phyloP scores from a whole-genome alignment of 2,329 filamentous ascomycete genomes.

The Fusarium decemcellulare region DNA sequence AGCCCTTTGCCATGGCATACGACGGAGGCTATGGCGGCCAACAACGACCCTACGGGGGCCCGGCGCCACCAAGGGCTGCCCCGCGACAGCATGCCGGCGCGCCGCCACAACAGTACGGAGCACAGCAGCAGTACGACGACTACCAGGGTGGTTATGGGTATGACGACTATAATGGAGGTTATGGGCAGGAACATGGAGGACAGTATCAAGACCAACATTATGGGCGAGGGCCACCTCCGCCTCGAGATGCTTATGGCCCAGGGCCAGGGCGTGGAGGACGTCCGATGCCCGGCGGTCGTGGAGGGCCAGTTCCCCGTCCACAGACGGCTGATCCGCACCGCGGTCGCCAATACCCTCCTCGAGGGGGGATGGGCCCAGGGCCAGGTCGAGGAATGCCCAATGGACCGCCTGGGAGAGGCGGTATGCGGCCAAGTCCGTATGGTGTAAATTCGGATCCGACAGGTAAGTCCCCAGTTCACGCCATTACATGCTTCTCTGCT shows the following conservation, averaged over 20 bases:
- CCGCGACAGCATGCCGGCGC: slow-evolving; percentile 54
- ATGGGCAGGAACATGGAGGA: slow-evolving; percentile 56
- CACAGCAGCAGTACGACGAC: slow-evolving; percentile 60
- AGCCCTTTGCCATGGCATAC: slow-evolving; percentile 62
- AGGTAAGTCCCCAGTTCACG: slow-evolving; percentile 49
- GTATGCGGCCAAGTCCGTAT: slow-evolving; percentile 57
- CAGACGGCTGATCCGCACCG: slow-evolving; percentile 56
- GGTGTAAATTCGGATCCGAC: slow-evolving; percentile 59
- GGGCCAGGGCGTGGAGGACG: slow-evolving; percentile 58
- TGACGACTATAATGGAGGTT: slow-evolving; percentile 60
- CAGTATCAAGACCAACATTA: slow-evolving; percentile 63
- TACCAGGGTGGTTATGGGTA: slow-evolving; percentile 63
- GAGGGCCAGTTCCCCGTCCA: slow-evolving; percentile 61
- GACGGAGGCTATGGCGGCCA: slow-evolving; percentile 60
- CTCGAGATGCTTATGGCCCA: slow-evolving; percentile 61
- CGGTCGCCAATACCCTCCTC: slow-evolving; percentile 56
- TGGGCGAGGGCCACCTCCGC: slow-evolving; percentile 58
- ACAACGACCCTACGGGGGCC: slow-evolving; percentile 65
- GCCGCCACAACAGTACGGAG: slow-evolving; percentile 54
- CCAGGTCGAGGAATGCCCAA: slow-evolving; percentile 44
- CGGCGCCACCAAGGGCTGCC: slow-evolving; percentile 57
- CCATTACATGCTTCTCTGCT: slow-evolving; percentile 19
- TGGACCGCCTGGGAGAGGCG: slow-evolving; percentile 54
- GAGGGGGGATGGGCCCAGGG: slow-evolving; percentile 50
- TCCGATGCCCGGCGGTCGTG: slow-evolving; percentile 59